Base-by-base conservation (phyloP, 2,329 filamentous ascomycete genomes). In the Cylindrodendrum hubeiense region DNA sequence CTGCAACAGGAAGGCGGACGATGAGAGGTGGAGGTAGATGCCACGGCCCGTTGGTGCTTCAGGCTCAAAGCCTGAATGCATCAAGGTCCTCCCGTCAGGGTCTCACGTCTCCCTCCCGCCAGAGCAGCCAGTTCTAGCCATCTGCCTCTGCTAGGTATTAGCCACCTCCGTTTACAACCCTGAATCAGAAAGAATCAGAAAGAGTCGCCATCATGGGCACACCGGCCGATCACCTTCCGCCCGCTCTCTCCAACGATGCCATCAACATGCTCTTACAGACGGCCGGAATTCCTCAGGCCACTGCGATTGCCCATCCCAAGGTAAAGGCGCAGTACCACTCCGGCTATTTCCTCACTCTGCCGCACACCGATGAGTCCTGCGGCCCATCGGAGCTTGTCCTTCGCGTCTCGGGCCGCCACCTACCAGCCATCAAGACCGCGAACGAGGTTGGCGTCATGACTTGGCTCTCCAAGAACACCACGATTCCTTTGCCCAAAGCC, bases 381-480 rank as follows among this genome's bases (percentile, higher is more conserved):
- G 30, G 47, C 9, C 30, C 53, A 39, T 63, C 54, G 1, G 53
- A 59, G 13, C 47, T 77, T 5, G 71, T 81, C 13, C 76, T 81
- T 15, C 77, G 79, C 46, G 70, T 80, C 24, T 77, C 79, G 5
- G 79, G 79, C 24, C 55, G 60, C 24, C 79, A 81, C 33, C 34
- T 80, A 7, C 79, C 78, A 5, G n/a, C 58, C 17, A 76, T 77
- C 65, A 81, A 81, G 58, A 80, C 79, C 12, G 39, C 55, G 12
- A 81, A 82, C 57, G 79, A 82, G 66, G 75, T 78, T 3, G 79
- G 65, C 19, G 67, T 77, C 33, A 78, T 81, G 74, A 61, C 53
- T 6, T 81, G 78, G 79, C 50, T 81, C 8, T 26, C 44, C 9
- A 41, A 67, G n/a, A 70, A 78, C 50, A 80, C 78, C 4, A 60